phyloP scores from a whole-genome alignment of 768 basidiomycete genomes.

The Kwoniella bestiolae region DNA sequence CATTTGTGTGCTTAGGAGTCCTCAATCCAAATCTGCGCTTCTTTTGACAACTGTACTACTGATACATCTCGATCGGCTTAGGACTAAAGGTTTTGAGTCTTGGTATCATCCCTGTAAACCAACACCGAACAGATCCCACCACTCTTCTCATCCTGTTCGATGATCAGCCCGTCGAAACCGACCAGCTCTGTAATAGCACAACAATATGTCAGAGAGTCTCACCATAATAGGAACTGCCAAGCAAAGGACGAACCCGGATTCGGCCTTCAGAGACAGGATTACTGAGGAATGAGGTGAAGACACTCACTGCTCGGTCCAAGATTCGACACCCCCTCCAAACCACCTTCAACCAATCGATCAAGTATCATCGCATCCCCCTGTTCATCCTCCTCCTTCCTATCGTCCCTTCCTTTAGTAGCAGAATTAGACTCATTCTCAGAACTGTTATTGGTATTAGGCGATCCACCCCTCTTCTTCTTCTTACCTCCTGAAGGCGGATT shows the following conservation, averaged over 20 bases:
- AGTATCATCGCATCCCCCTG: constrained; percentile 50
- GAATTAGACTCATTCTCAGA: constrained; percentile 1
- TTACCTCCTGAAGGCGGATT: constrained; percentile 54
- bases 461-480: constrained; percentile 34
- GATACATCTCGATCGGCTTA: neutral
- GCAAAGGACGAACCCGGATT: no score
- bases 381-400: constrained; percentile 4
- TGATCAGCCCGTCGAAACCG: constrained; percentile 44
- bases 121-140: constrained; percentile 48
- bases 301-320: constrained; percentile 40
- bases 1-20: no score
- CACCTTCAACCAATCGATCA: constrained; percentile 52
- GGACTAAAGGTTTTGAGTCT: no score
- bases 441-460: constrained; percentile 7
- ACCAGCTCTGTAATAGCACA: constrained; percentile 26
- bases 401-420: neutral
- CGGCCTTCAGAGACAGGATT: no score
- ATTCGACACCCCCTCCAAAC: constrained; percentile 44
- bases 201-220: neutral
- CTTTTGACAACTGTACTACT: no score
- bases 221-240: no score
- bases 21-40: no score
- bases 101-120: constrained; percentile 22
- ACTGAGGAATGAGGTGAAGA: no score
- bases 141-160: constrained; percentile 46